These are phyloP conservation scores for Colletotrichum noveboracense DNA, from an alignment of 2,329 filamentous ascomycete species.

Conservation along the genomic window DNA sequence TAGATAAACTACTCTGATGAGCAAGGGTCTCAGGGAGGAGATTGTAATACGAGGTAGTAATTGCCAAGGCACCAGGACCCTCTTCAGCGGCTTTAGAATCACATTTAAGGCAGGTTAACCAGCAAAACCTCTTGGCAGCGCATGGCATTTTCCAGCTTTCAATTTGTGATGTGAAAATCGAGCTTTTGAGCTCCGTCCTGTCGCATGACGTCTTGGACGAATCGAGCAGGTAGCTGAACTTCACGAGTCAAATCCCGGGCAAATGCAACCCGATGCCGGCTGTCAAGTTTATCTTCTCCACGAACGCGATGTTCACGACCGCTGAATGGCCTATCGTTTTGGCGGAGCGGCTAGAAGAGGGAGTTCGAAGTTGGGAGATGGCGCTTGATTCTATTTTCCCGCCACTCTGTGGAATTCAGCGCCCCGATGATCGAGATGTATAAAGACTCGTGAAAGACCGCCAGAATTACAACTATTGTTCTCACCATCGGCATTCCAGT, in stretches of 20 bases:
- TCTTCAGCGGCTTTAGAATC: neutral
- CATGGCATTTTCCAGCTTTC: neutral
- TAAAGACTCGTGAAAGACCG: constrained; percentile 19
- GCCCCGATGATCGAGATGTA: neutral
- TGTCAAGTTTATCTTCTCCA: neutral
- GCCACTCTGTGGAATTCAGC: neutral
- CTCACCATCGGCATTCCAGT: constrained; percentile 25
- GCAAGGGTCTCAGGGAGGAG: neutral
- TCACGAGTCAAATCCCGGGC: neutral
- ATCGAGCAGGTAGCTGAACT: neutral
- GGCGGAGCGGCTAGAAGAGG: neutral
- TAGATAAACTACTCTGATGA: neutral
- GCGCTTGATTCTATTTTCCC: neutral
- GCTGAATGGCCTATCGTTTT: neutral
- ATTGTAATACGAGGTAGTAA: neutral
- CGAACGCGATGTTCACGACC: neutral
- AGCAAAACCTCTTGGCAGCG: neutral
- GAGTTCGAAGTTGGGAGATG: neutral
- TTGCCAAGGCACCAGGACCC: neutral
- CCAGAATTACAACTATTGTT: constrained; percentile 37
- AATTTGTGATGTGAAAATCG: neutral
- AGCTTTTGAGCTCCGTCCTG: neutral
- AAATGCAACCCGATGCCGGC: neutral
- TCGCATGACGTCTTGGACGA: neutral
- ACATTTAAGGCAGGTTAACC: neutral